Base-by-base conservation (phyloP, 78 protist genomes). In the Dictyostelium brefeldianum region DNA sequence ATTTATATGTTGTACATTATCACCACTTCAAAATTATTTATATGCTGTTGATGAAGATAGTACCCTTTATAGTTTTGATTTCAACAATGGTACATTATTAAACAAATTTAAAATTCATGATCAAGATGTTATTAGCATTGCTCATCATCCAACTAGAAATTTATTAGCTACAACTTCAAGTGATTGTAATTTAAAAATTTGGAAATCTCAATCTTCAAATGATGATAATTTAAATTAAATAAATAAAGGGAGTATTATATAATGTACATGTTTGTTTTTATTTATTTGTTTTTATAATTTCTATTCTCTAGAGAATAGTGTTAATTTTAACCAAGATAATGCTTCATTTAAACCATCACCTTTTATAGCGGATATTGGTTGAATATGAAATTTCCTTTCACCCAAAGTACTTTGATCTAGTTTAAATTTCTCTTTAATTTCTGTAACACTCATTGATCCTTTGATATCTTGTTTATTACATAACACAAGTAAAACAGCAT, bases 391-490 rank as follows among this genome's bases (percentile, higher is more conserved):
- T 14, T 78, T 27, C 11, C 82, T 48, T 47, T 74, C 18, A 53
- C 17, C 54, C 4, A 78, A 8, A 0, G 17, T 4, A 1, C 2
- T 36, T 36, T 36, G 43, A 5, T 78, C 17, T 9, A 78, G 5
- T 14, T 54, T 54, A 17, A 78, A 29, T 29, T 25, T 14, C 15
- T 78, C 82, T 12, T 36, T n/a, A 1, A 78, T 31, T 27, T 81
- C 70, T 25, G 71, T 62, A 27, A 71, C 43, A 8, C 71, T 29
- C 27, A 25, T 8, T 92, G 92, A 27, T 57, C 12, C 6, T 84
- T 77, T 17, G 43, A 92, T 65, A 80, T 96, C 97, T 56, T 89
- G 92, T 89, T 97, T 97, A 81, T 97, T 97, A 5, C 92, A 91
- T 20, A 89, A 25, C 12, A 97, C 48, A 10, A 97, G 51, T 9